A percentile compares a stretch with the other conserved stretches of the same genome.
Conservation (phyloP, 2,329 filamentous ascomycete genomes). For the Trichoderma sp. region DNA sequence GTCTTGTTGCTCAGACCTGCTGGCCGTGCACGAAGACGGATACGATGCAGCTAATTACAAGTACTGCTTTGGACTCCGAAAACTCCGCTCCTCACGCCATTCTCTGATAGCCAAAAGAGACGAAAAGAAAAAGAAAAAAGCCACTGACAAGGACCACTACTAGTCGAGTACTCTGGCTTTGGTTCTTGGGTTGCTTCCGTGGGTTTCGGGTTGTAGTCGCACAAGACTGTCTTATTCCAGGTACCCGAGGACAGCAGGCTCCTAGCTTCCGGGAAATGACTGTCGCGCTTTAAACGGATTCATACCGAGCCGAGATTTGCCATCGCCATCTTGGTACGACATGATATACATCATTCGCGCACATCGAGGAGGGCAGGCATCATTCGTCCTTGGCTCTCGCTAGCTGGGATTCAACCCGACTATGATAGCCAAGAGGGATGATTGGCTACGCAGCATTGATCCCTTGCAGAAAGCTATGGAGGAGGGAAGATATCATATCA, state of each 20-base stretch:
- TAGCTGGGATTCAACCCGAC: background rate
- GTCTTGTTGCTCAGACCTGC: background rate
- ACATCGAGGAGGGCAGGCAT: background rate
- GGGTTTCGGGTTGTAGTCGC: background rate
- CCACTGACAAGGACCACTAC: background rate
- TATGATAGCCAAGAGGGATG: background rate
- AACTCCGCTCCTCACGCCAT: constrained; percentile 16
- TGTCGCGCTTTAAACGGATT: constrained; percentile 4
- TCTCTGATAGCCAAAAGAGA: background rate
- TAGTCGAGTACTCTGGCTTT: background rate
- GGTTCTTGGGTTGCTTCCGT: background rate
- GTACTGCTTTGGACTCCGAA: background rate
- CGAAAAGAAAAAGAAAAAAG: background rate
- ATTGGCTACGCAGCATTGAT: background rate
- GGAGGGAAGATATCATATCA: background rate
- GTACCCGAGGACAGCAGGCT: background rate
- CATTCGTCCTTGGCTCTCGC: background rate
- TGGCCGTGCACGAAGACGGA: background rate
- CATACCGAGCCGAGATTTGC: background rate
- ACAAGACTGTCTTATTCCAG: constrained; percentile 9
- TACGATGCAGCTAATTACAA: background rate
- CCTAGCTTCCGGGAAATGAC: constrained; percentile 10
- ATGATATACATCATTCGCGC: background rate
- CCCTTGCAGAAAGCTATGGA: constrained; percentile 7
- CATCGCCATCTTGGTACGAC: background rate